Evolutionary conservation across 2,329 filamentous ascomycete species (phyloP).

Genomic region (Colletotrichum plurivorum): DNA sequence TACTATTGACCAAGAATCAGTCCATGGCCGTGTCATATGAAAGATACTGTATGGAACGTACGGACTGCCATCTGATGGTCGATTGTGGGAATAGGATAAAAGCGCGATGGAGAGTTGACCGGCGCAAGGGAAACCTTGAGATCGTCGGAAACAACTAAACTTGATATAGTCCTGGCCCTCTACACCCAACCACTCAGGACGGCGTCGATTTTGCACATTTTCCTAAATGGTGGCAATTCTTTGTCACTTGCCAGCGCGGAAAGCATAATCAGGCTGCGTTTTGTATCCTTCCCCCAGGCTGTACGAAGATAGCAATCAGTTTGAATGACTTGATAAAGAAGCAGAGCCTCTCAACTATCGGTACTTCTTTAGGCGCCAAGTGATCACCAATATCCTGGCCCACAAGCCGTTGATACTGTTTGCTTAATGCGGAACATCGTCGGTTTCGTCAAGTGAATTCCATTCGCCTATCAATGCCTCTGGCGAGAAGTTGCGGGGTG

Average conservation of each 20-base stretch:
- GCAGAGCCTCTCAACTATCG: not conserved
- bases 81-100: too few relatives aligned
- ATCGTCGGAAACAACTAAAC: too few relatives aligned
- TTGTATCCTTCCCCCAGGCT: too few relatives aligned
- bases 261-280: too few relatives aligned
- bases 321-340: not conserved
- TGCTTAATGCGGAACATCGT: not conserved
- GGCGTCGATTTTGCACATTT: not conserved
- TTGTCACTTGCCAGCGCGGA: not conserved
- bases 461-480: not conserved
- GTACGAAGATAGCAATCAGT: not conserved
- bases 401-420: not conserved
- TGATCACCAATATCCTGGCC: not conserved
- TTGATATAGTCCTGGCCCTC: too few relatives aligned
- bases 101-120: too few relatives aligned
- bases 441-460: not conserved
- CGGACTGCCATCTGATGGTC: conserved; percentile 6
- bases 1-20: not conserved
- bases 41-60: not conserved
- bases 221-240: not conserved
- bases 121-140: too few relatives aligned
- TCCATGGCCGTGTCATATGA: not conserved
- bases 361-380: not conserved
- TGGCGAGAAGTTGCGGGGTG: not conserved
- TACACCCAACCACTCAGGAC: not conserved